phyloP scores from a whole-genome alignment of 140 eudicot genomes.

The Stevia rebaudiana region DNA sequence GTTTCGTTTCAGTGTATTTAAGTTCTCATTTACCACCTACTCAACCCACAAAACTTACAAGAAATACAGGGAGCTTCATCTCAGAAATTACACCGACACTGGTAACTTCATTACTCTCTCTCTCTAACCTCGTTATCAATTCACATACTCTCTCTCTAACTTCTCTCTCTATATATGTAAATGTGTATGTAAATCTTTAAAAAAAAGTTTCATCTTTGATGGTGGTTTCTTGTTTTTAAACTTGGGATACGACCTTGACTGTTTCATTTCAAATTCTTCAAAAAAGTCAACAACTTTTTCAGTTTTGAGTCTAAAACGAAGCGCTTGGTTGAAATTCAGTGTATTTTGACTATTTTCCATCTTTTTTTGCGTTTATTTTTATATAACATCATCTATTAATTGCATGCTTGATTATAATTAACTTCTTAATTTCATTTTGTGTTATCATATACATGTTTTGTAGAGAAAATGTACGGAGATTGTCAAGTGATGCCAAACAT shows the following conservation, averaged over 20 bases:
- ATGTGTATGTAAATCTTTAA: background rate
- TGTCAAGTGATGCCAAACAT: conserved; percentile 77
- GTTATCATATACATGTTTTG: background rate
- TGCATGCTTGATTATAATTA: conserved; percentile 16
- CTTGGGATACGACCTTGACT: conserved; percentile 1
- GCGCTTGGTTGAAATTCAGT: background rate
- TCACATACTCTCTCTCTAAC: background rate
- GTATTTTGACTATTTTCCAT: background rate
- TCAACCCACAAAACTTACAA: conserved; percentile 8
- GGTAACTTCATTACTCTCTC: conserved; percentile 17
- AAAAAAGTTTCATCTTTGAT: background rate
- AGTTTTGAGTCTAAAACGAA: background rate
- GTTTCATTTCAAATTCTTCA: background rate
- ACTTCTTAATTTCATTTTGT: background rate
- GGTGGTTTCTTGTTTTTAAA: background rate
- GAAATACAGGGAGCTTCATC: conserved; percentile 5
- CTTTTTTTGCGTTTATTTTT: background rate
- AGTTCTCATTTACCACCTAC: conserved; percentile 36
- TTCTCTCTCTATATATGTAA: background rate
- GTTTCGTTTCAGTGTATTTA: conserved; percentile 44
- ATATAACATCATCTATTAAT: background rate
- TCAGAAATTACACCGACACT: conserved; percentile 25
- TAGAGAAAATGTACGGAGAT: conserved; percentile 74
- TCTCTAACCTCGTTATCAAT: conserved; percentile 2
- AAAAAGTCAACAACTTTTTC: conserved; percentile 1